phyloP scores from a whole-genome alignment of 2,329 filamentous ascomycete genomes.

The Blastomyces parvus region DNA sequence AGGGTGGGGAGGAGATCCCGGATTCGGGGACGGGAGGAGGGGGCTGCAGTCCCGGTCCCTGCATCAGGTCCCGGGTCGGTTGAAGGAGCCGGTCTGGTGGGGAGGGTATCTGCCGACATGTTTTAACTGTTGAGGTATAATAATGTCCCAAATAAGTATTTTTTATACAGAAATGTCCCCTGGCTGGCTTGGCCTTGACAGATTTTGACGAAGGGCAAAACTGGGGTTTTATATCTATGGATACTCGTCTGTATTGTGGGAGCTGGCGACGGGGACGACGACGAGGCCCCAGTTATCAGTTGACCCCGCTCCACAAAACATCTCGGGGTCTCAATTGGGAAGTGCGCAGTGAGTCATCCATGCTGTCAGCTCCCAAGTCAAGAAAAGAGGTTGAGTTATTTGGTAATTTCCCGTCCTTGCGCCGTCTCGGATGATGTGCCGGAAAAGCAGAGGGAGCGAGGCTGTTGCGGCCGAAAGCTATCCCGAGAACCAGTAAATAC shows the following conservation, averaged over 20 bases:
- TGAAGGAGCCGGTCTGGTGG: neutral
- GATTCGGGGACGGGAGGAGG: conserved; percentile 17
- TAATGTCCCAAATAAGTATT: no score
- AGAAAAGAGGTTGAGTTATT: no score
- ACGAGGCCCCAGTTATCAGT: neutral
- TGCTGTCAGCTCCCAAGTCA: neutral
- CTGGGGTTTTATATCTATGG: neutral
- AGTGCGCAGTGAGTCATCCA: neutral
- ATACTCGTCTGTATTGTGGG: no score
- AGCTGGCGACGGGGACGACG: no score
- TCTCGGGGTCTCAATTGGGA: no score
- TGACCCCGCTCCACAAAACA: neutral
- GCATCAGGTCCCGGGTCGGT: neutral
- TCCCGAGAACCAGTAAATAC: neutral
- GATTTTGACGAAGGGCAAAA: neutral
- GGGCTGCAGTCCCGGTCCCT: neutral
- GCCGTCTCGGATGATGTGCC: neutral
- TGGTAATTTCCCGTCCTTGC: neutral
- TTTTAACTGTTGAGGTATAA: neutral
- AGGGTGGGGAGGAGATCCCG: conserved; percentile 31
- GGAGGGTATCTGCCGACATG: neutral
- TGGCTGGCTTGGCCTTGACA: neutral
- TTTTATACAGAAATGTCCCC: neutral
- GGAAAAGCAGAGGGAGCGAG: neutral
- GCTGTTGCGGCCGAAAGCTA: no score